Evolutionary conservation across 331 rosid genomes (phyloP), one percentile per base, ranked within the genome.

Genomic region (Quercus lobata): DNA sequence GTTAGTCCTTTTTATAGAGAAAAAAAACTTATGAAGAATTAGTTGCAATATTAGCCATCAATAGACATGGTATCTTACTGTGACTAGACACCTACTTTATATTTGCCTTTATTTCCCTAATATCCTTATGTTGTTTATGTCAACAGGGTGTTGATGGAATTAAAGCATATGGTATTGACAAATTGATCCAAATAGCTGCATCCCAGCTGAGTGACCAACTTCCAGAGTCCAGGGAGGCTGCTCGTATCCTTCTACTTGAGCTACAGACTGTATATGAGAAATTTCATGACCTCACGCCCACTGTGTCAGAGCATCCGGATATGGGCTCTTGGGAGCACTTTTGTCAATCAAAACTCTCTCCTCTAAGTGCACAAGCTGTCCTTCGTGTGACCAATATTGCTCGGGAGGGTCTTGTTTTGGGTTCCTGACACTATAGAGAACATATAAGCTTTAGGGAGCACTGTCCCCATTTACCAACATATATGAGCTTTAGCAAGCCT

Each of bases 161-260:
- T 79, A 90, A 89, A 70, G 71, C 88, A 17, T 93, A 90, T 79
- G 99, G 99, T 41, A 87, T 96, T 49, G 99, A 93, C 92, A 90
- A 90, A 84, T 85, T 96, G 88, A 91, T 96, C 84, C 96, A 87
- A 83, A 90, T 87, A 60, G 99, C 97, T 34, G 98, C 98, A 34
- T 83, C 98, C 58, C 99, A 96, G 87, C 90, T 96, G 79, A 91
- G 97, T 11, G 99, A 96, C 81, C 97, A 84, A 82, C 99, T 95
- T 79, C 99, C 99, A 2, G 99, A 91, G 83, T 96, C 99, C 0
- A 86, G 99, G 87, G 99, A 96, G 87, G 97, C 99, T 25, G 99
- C 99, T 72, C 93, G 97, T 75, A 78, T 78, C 69, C 91, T 96
- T 62, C 89, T 96, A 8, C 81, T 93, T 53, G 98, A 96, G 87